These are phyloP conservation scores for Trametes cubensis DNA, from an alignment of 768 basidiomycete species.

Conservation along the genomic window DNA sequence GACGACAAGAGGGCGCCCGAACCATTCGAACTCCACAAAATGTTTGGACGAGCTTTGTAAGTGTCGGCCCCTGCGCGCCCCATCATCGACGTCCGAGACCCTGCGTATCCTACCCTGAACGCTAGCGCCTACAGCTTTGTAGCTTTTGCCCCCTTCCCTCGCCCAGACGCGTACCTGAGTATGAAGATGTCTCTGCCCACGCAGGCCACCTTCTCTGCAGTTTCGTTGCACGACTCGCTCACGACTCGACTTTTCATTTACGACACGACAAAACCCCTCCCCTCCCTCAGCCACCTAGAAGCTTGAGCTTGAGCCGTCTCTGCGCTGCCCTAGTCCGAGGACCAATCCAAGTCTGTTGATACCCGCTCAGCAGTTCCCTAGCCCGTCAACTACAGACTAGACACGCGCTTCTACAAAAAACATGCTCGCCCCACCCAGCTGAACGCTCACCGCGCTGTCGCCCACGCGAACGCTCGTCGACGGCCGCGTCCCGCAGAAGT, in stretches of 20 bases:
- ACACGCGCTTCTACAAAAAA: not conserved
- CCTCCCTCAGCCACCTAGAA: not conserved
- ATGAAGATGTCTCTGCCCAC: not conserved
- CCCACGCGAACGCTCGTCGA: slow-evolving; percentile 36
- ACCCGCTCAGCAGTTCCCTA: not conserved
- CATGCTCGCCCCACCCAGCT: slow-evolving; percentile 22
- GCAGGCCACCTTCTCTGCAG: too few relatives aligned
- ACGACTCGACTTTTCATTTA: slow-evolving; percentile 3
- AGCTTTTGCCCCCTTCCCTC: not conserved
- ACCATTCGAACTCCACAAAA: slow-evolving; percentile 23
- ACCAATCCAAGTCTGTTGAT: not conserved
- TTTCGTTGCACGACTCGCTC: not conserved
- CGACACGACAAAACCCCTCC: not conserved
- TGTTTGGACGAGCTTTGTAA: slow-evolving; percentile 20
- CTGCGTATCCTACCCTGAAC: too few relatives aligned
- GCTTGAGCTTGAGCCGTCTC: slow-evolving; percentile 13
- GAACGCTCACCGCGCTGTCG: slow-evolving; percentile 27
- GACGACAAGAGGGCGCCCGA: slow-evolving; percentile 21
- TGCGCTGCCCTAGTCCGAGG: slow-evolving; percentile 4
- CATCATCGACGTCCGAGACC: not conserved
- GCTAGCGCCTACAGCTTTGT: slow-evolving; percentile 2
- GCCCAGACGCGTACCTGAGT: not conserved
- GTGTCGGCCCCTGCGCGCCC: slow-evolving; percentile 1
- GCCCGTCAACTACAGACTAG: not conserved
- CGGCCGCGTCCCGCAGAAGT: slow-evolving; percentile 29